Evolutionary conservation across 1,139 yeast genomes (phyloP), one percentile per base, ranked within the genome.

Genomic region (Taphrina communis): DNA sequence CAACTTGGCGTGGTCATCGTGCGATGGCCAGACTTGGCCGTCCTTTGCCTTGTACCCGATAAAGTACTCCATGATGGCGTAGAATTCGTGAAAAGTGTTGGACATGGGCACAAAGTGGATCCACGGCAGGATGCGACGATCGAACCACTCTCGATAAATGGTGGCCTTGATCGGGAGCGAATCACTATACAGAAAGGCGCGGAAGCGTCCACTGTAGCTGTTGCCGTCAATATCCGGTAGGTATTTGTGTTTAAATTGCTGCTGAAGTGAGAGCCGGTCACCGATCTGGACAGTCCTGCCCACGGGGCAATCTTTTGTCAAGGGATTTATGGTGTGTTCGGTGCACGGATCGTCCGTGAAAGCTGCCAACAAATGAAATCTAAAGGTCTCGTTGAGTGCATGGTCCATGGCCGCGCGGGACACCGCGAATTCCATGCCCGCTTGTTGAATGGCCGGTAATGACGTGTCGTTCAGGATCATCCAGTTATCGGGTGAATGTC

Each of bases 201-300:
- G 68, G 55, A 55, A 72, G 7, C 74, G 66, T 5, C 73, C 71
- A 6, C 74, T 72, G 55, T 70, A 70, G 39, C 71, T 61, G 50
- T 71, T 72, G 14, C 74, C 74, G 58, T 73, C 74, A 48, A 73
- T 39, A 52, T 73, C 74, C 21, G 73, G 62, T 44, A 73, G 66
- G 50, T 57, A 71, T 57, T 72, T 72, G 61, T 71, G 52, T 21
- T 59, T 25, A 68, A 72, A 72, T 19, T 59, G 52, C 6, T 48
- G 42, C 12, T 8, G 31, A 9, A 59, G 39, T n/a, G 19, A 6
- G 17, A 35, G 42, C 9, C 58, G 58, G 42, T 53, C 42, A 11
- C 58, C 58, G 11, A 53, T 17, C 21, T 8, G 14, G 25, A 31
- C 8, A 6, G 58, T 11, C 19, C 42, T 8, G 21, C 42, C 42